Conservation (phyloP, 805 yeast species). For the Metschnikowia gelsemii region DNA sequence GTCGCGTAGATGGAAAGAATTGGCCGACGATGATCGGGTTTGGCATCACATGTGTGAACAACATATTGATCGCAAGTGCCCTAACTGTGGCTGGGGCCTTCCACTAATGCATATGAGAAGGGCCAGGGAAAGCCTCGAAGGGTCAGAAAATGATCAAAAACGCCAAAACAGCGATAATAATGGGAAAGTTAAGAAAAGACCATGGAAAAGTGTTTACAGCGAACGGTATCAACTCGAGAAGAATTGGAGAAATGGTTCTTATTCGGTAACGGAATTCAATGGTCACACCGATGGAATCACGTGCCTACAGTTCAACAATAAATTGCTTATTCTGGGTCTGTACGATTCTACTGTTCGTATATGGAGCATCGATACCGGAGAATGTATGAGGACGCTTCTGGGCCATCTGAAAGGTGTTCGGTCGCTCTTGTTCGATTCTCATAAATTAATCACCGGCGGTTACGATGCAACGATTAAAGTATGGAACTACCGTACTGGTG, state of each 20-base stretch:
- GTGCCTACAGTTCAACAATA: constrained; percentile 78
- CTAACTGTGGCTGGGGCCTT: constrained; percentile 98
- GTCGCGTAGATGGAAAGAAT: constrained; percentile 75
- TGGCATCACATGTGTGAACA: constrained; percentile 99
- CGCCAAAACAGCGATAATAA: constrained; percentile 12
- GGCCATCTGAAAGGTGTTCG: constrained; percentile 93
- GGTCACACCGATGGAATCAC: constrained; percentile 92
- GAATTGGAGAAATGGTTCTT: constrained; percentile 89
- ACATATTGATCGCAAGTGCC: constrained; percentile 95
- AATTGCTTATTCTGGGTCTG: constrained; percentile 82
- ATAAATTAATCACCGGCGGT: constrained; percentile 88
- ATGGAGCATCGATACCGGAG: constrained; percentile 88
- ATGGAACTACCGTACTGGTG: constrained; percentile 95
- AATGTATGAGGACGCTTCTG: constrained; percentile 67
- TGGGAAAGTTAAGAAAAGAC: constrained; percentile 47
- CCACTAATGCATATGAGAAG: constrained; percentile 89
- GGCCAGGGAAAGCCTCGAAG: constrained; percentile 47
- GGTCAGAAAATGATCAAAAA: constrained; percentile 10
- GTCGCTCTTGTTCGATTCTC: constrained; percentile 80
- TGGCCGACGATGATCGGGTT: constrained; percentile 95
- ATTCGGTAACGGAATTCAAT: constrained; percentile 57
- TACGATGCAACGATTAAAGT: constrained; percentile 88
- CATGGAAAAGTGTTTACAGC: constrained; percentile 93
- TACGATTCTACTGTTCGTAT: constrained; percentile 86
- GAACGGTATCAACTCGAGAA: constrained; percentile 90